Base-by-base conservation (phyloP, 345 rosid genomes). In the Syzygium grande region DNA sequence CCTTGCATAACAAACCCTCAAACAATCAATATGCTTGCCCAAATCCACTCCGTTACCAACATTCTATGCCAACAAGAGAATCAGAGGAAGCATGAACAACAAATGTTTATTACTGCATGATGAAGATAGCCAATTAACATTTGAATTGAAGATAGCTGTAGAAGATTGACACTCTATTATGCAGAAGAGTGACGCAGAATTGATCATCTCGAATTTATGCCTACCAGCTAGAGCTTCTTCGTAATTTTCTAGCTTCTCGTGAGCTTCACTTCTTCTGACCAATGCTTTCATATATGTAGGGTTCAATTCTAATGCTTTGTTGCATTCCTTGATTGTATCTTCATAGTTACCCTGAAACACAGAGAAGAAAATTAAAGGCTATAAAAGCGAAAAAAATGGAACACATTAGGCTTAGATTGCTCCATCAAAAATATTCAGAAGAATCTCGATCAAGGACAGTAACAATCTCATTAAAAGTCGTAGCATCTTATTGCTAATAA, bases 161-260 rank as follows among this genome's bases (percentile, higher is more conserved):
- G 38, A 34, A 17, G 49, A 73, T 73, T 38, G 80, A 73, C 80
- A 68, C 14, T 51, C 58, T 84, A 84, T 25, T 11, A 6, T n/a
- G 61, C 58, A 53, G 13, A 53, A 58, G n/a, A 53, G 43, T 85
- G 49, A 85, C 7, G n/a, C 83, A 30, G 43, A 49, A 58, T 49
- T 86, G 53, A 51, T 77, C 51, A 52, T 23, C 52, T 27, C 5
- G 10, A 41, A 54, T 43, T 51, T 29, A 22, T 61, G 86, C 77
- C 23, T 87, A 97, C 99, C 99, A 58, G 93, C 90, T 85, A 95
- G 87, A 87, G 99, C 99, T 87, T 97, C 99, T 90, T 98, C 99
- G 85, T 90, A 97, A 87, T 96, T 91, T 87, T 96, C 94, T 83
- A 94, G 98, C 94, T 95, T 98, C 91, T 98, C 99, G 84, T 93